These are phyloP conservation scores for Quercus mongolica DNA, from an alignment of 306 rosid species.

Conservation along the genomic window DNA sequence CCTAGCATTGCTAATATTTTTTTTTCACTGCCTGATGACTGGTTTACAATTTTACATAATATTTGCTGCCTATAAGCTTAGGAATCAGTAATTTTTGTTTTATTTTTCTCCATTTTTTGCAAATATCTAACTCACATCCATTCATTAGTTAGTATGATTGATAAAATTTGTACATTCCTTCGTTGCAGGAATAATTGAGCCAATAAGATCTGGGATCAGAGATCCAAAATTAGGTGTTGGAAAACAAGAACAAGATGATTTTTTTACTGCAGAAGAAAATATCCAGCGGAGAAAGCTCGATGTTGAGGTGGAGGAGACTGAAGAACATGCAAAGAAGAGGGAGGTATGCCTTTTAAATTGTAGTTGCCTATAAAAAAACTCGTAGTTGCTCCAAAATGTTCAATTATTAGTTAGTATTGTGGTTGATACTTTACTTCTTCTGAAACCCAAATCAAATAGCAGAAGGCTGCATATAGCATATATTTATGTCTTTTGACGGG, in stretches of 20 bases:
- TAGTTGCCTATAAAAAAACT: conserved; percentile 4
- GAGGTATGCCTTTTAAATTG: conserved; percentile 64
- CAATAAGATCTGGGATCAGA: conserved; percentile 93
- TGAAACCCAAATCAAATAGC: conserved; percentile 77
- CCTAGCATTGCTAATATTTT: background rate
- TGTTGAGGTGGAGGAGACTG: conserved; percentile 84
- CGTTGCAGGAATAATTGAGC: conserved; percentile 74
- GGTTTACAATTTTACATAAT: background rate
- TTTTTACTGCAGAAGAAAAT: conserved; percentile 95
- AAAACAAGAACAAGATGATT: conserved; percentile 93
- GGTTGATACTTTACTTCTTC: conserved; percentile 83
- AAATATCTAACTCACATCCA: no score
- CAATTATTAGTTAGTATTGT: conserved; percentile 45
- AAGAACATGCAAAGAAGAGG: conserved; percentile 78
- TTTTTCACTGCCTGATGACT: background rate
- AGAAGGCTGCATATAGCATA: conserved; percentile 97
- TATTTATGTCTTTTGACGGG: conserved; percentile 90
- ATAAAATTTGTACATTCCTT: no score
- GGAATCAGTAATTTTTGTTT: no score
- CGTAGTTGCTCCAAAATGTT: conserved; percentile 21
- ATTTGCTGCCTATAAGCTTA: no score
- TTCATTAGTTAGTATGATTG: no score
- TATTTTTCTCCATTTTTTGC: no score
- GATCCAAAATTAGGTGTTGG: conserved; percentile 91
- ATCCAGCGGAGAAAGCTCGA: conserved; percentile 85